Evolutionary conservation across 73 alveolate genomes (phyloP).

Genomic region (Symbiodinium pilosum): DNA sequence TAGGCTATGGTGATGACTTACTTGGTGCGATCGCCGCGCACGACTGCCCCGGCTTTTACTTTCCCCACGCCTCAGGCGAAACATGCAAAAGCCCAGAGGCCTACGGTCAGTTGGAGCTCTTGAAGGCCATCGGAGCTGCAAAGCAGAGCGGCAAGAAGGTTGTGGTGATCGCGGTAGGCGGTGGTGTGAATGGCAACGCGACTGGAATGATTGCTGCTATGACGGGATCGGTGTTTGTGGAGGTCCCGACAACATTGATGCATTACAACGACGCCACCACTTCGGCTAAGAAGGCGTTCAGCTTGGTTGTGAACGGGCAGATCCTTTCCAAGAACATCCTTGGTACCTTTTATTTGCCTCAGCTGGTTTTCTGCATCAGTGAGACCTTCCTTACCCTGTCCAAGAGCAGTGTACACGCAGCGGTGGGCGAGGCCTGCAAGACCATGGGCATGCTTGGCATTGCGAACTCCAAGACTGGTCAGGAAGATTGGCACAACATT

Average conservation of each 20-base stretch:
- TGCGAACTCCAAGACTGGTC: slow-evolving; percentile 68
- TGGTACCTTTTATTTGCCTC: slow-evolving; percentile 82
- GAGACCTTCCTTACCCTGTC: slow-evolving; percentile 93
- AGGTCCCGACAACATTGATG: slow-evolving; percentile 90
- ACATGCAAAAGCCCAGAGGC: slow-evolving; percentile 95
- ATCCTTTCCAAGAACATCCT: slow-evolving; percentile 70
- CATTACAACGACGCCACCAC: slow-evolving; percentile 92
- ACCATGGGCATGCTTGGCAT: slow-evolving; percentile 94
- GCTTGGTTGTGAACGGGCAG: too few species aligned
- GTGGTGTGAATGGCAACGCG: slow-evolving; percentile 93
- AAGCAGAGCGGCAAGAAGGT: slow-evolving; percentile 47
- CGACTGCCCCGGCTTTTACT: slow-evolving; percentile 92
- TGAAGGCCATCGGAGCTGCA: slow-evolving; percentile 86
- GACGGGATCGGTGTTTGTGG: slow-evolving; percentile 68
- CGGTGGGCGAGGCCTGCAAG: slow-evolving; percentile 94
- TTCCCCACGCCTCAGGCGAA: slow-evolving; percentile 92
- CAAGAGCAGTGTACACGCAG: slow-evolving; percentile 93
- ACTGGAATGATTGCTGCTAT: slow-evolving; percentile 92
- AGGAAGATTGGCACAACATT: slow-evolving; percentile 87
- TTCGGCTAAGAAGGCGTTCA: slow-evolving; percentile 88
- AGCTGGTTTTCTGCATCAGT: slow-evolving; percentile 92
- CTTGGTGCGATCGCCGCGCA: slow-evolving; percentile 58
- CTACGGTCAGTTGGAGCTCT: slow-evolving; percentile 70
- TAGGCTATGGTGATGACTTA: slow-evolving; percentile 86
- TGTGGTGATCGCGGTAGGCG: slow-evolving; percentile 80